Conservation (phyloP, 305 asterid genomes). For the Andrographis paniculata region DNA sequence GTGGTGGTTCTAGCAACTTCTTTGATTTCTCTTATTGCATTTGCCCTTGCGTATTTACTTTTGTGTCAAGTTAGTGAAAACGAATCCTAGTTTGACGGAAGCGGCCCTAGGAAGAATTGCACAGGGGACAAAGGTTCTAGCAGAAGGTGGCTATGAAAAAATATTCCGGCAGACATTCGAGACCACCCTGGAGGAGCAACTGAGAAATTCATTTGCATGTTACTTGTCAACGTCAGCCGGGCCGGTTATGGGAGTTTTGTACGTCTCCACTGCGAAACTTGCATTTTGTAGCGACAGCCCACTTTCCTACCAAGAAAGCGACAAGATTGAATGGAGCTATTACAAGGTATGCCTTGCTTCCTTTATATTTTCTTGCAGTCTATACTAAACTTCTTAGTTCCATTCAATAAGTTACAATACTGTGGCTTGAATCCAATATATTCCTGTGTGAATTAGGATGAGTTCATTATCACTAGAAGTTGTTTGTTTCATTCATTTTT, state of each 20-base stretch:
- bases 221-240: conserved; percentile 95
- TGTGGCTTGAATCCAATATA: too few relatives aligned
- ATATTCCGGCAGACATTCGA: conserved; percentile 90
- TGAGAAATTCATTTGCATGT: conserved; percentile 79
- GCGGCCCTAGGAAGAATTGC: conserved; percentile 97
- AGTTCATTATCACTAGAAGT: too few relatives aligned
- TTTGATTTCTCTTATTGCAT: background rate
- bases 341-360: conserved; percentile 51
- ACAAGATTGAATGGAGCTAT: conserved; percentile 90
- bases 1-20: too few relatives aligned
- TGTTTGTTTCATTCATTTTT: too few relatives aligned
- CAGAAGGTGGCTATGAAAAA: conserved; percentile 98
- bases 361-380: too few relatives aligned
- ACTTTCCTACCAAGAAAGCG: conserved; percentile 64
- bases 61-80: conserved; percentile 53
- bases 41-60: background rate
- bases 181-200: conserved; percentile 83
- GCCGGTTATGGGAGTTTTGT: conserved; percentile 93
- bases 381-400: too few relatives aligned
- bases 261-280: conserved; percentile 80
- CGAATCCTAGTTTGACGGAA: conserved; percentile 84
- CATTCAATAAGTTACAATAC: too few relatives aligned
- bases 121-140: conserved; percentile 90
- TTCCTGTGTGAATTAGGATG: too few relatives aligned
- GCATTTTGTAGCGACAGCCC: conserved; percentile 95